Evolutionary conservation across 768 basidiomycete genomes (phyloP), one percentile per base, ranked within the genome.

Genomic region (Auricularia cornea): DNA sequence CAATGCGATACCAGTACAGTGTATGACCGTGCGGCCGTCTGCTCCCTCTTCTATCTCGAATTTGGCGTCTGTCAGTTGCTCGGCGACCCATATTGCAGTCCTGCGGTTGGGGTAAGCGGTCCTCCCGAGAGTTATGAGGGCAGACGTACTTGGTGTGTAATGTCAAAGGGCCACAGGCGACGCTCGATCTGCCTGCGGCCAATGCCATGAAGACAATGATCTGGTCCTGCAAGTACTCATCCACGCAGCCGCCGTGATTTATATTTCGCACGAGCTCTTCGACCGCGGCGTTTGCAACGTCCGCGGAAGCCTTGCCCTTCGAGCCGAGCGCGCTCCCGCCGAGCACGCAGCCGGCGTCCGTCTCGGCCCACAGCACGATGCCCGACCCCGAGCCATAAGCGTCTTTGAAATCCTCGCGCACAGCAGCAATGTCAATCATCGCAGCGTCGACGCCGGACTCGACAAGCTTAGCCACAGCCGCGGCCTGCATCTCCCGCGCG

Each of bases 151-250:
- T 80, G 6, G 90, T 90, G 73, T 92, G 90, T 65, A 88, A 72
- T 26, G 80, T 84, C 35, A 91, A 67, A 3, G 83, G 87, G 2
- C 83, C 81, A 29, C 74, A 80, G 56, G 76, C 78, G 30, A 92
- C 76, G 60, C 76, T 76, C 12, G 88, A 90, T 29, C 68, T 79
- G 3, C 88, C 88, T 59, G 84, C 72, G 10, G 89, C 88, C 20
- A 92, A 77, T 10, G 88, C 88, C 75, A 91, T 83, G 69, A 90
- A 86, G 40, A 91, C 81, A 56, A 91, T 84, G 23, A 91, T 85
- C 69, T 92, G 90, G 71, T 92, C 90, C 80, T 89, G 82, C 68
- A 83, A 63, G 69, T 81, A 76, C 63, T 82, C 90, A 65, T 92
- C 90, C 1, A 91, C 85, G 66, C 87, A 89, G 31, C 88, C 89